Base-by-base conservation (phyloP, 2,329 filamentous ascomycete species). In the Microcyclosporella mali region DNA sequence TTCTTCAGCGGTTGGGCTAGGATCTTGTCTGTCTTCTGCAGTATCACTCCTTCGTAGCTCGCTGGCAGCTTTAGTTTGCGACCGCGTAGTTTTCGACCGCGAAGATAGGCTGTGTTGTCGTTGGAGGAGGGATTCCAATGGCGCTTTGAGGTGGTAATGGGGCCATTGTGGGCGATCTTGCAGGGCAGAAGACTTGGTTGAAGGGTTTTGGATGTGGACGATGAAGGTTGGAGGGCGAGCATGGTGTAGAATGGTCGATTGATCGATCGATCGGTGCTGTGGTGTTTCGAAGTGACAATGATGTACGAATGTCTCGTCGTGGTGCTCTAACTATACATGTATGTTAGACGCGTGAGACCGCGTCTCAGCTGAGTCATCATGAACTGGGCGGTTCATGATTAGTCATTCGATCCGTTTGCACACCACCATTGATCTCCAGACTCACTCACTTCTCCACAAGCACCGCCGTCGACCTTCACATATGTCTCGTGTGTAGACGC, bases 171-270 rank as follows among this genome's bases (percentile, higher is more conserved):
- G 56, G 89, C 76, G 58, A 95, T 79, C 41, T 79, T 78, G 57
- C 86, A 92, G 3, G 89, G 88, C 11, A 95, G 73, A 15, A 95
- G 69, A 58, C 95, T 83, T 3, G 83, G 77, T 0, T 72, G 78
- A 41, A 71, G 70, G 46, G 47, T 3, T 50, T 41, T 29, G 17
- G 35, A 16, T 33, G 29, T 18, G 37, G 41, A 40, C 12, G 47
- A 42, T 27, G 59, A 37, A 37, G 59, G 37, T 25, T 66, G 61
- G 30, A 75, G 65, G 33, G 71, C 59, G 18, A 74, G 63, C 71
- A 75, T 75, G 33, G 16, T 40, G 6, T 38, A 10, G 28, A 3
- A 10, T 33, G 27, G 25, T 41, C 3, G 37, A 34, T 12, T 6
- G 31, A 17, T 4, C 19, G 31, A 18, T 33, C 29, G 31, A 31